phyloP scores from a whole-genome alignment of 2,329 filamentous ascomycete genomes.

The Uncinocarpus reesii region DNA sequence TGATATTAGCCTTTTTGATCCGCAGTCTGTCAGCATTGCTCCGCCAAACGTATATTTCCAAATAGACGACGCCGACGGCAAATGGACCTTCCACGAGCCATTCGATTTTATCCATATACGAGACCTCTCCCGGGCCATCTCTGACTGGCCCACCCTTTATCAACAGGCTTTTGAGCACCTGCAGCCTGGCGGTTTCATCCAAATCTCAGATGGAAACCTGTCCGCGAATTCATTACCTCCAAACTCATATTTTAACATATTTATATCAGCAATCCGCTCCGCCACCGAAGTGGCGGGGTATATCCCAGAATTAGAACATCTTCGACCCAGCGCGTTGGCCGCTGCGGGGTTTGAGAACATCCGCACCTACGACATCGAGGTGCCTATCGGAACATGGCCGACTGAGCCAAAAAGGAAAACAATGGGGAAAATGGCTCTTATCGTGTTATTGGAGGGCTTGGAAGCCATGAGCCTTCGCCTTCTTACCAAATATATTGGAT shows the following conservation, averaged over 20 bases:
- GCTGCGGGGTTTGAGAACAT: constrained; percentile 39
- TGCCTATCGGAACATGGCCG: constrained; percentile 33
- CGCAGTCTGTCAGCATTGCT: constrained; percentile 26
- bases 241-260: constrained; percentile 29
- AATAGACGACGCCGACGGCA: constrained; percentile 39
- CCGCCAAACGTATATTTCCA: constrained; percentile 40
- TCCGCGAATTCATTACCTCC: constrained; percentile 22
- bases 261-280: constrained; percentile 26
- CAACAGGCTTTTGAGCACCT: constrained; percentile 38
- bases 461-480: constrained; percentile 31
- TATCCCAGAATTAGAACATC: constrained; percentile 36
- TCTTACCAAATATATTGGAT: constrained; percentile 28
- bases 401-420: constrained; percentile 26
- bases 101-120: constrained; percentile 44
- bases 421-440: constrained; percentile 35
- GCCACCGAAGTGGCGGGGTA: constrained; percentile 34
- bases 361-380: constrained; percentile 28
- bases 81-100: constrained; percentile 41
- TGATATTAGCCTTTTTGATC: constrained; percentile 37
- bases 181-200: constrained; percentile 38
- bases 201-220: constrained; percentile 36
- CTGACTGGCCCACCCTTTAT: constrained; percentile 40
- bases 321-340: constrained; percentile 32
- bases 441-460: constrained; percentile 32
- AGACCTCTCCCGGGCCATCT: constrained; percentile 40